Evolutionary conservation across 768 basidiomycete genomes (phyloP).

Genomic region (Lactarius indigo): DNA sequence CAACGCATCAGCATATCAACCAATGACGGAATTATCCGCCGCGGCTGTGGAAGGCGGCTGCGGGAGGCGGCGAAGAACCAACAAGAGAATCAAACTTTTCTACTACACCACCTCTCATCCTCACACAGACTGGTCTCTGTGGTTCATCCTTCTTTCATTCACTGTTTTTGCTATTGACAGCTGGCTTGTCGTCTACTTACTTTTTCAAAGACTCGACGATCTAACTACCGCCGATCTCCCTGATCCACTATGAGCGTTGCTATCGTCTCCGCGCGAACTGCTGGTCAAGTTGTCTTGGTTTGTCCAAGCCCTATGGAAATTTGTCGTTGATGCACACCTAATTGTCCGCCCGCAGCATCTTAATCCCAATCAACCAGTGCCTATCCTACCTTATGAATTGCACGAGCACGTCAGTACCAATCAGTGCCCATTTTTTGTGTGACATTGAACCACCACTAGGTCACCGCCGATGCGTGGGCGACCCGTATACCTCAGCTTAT

Average conservation of each 20-base stretch:
- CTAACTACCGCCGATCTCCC: not conserved
- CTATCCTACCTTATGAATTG: conserved; percentile 17
- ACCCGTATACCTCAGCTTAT: conserved; percentile 39
- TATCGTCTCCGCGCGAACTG: conserved; percentile 8
- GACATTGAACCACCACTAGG: conserved; percentile 28
- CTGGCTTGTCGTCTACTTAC: conserved; percentile 13
- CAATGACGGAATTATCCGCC: not conserved
- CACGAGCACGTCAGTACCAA: not conserved
- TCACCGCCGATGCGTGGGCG: conserved; percentile 44
- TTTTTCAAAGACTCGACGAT: not conserved
- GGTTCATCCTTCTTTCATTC: not conserved
- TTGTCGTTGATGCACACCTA: not conserved
- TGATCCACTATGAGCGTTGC: conserved; percentile 14
- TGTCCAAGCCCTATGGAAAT: not conserved
- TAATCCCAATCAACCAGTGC: not conserved
- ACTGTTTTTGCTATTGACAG: not conserved
- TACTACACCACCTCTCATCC: not conserved
- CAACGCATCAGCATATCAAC: not conserved
- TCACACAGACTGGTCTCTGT: conserved; percentile 24
- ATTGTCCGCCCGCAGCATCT: conserved; percentile 5
- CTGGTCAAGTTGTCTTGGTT: conserved; percentile 20
- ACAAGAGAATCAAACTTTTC: not conserved
- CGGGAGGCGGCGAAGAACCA: not conserved
- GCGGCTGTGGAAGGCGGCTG: not conserved
- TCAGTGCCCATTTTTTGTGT: not conserved